Conservation (phyloP, 1,284 basidiomycete species). For the Xerocomus nothofagi region DNA sequence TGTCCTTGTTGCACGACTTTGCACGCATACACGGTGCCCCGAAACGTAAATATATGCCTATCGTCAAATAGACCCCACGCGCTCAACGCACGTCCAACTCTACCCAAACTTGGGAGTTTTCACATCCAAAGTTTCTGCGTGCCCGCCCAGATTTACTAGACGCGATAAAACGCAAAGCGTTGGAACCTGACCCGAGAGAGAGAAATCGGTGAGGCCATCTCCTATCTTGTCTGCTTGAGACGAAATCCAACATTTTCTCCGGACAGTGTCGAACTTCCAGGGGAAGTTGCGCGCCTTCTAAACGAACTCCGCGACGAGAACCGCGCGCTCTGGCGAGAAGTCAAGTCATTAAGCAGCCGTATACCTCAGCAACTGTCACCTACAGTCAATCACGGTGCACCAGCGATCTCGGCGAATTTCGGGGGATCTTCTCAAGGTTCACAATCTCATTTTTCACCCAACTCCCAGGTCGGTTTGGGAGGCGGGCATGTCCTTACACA, state of each 20-base stretch:
- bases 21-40: neutral
- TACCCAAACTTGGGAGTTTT: slow-evolving; percentile 87
- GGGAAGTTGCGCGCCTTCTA: slow-evolving; percentile 72
- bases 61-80: slow-evolving; percentile 66
- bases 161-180: slow-evolving; percentile 82
- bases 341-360: slow-evolving; percentile 40
- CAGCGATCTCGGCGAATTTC: slow-evolving; percentile 9
- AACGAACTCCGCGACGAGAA: slow-evolving; percentile 69
- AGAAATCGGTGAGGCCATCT: slow-evolving; percentile 26
- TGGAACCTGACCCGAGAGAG: slow-evolving; percentile 66
- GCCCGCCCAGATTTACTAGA: slow-evolving; percentile 81
- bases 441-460: slow-evolving; percentile 10
- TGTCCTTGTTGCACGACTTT: neutral
- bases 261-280: slow-evolving; percentile 68
- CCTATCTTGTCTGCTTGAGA: neutral
- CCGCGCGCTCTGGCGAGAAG: slow-evolving; percentile 43
- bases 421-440: slow-evolving; percentile 4
- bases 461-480: slow-evolving; percentile 12
- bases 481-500: slow-evolving; percentile 22
- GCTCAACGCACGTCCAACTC: slow-evolving; percentile 78
- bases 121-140: slow-evolving; percentile 82
- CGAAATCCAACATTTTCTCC: slow-evolving; percentile 16
- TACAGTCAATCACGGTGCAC: slow-evolving; percentile 1
- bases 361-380: slow-evolving; percentile 20
- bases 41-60: slow-evolving; percentile 1